Base-by-base conservation (phyloP, 768 basidiomycete species). In the Mycena maculata region DNA sequence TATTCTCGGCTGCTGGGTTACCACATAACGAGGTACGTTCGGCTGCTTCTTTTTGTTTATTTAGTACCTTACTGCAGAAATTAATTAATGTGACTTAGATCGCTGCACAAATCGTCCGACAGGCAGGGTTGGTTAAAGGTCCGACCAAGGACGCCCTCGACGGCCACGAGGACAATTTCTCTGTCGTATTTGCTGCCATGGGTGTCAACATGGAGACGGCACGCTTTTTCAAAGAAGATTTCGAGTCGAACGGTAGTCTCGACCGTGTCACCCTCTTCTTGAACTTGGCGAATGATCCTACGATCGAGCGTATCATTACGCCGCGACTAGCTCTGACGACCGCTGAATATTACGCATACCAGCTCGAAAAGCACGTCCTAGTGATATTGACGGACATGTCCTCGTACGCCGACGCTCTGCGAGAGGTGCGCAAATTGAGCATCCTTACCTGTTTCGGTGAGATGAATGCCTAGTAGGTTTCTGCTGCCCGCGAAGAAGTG, bases 161-260 rank as follows among this genome's bases (percentile, higher is more conserved):
- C 76, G 97, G 96, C 61, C 97, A 99, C 81, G 97, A 98, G 85
- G 97, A 99, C 83, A 99, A 99, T 81, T 99, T 99, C 87, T 97
- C 95, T 52, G 96, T 99, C 75, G 98, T 99, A 52, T 99, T 99
- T 78, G 98, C 96, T 62, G 98, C 98, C 42, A 99, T 99, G 98
- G 98, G 98, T 87, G 98, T 97, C 65, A 99, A 99, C 84, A 98
- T 98, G 96, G 98, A 99, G 81, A 99, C 98, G 8, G 98, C 98
- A 52, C 90, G 97, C 58, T 99, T 98, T 87, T 99, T 99, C 92
- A 96, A 97, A 81, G 94, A 96, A 78, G 98, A 99, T 84, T 99
- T 99, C 78, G 96, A 99, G 81, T 97, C 98, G 75, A 98, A 98
- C 77, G 98, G 98, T 59, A 93, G 92, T 85, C 87, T 99, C 68